Percentiles rank a stretch among this genome's conserved stretches.
Conservation (phyloP, 129 eudicot genomes). For the Arctium minus region DNA sequence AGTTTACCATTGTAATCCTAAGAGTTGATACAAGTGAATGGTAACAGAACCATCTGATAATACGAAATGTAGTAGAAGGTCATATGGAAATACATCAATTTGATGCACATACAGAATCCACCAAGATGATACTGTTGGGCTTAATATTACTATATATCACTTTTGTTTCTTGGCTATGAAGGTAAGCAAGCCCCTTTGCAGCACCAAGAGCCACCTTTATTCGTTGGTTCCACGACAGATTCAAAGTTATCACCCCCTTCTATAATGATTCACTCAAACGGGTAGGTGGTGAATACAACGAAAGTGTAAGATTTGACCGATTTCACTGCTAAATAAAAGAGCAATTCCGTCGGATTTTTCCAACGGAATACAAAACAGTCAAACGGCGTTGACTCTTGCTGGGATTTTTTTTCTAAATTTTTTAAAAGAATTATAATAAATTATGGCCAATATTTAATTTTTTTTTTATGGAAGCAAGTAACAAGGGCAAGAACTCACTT, state of each 20-base stretch:
- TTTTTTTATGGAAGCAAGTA: not conserved
- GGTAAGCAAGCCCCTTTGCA: too few relatives aligned
- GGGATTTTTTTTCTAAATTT: too few relatives aligned
- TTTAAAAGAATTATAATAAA: too few relatives aligned
- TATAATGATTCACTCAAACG: not conserved
- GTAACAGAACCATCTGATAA: not conserved
- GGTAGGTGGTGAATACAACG: not conserved
- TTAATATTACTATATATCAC: not conserved
- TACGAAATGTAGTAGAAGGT: not conserved
- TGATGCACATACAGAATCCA: slow-evolving; percentile 1
- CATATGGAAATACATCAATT: not conserved
- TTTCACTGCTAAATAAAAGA: too few relatives aligned
- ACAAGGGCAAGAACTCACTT: not conserved
- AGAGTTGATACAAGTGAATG: not conserved
- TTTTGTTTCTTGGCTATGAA: too few relatives aligned
- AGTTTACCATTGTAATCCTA: slow-evolving; percentile 9
- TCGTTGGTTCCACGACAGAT: not conserved
- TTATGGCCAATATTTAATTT: too few relatives aligned
- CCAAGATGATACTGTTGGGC: not conserved
- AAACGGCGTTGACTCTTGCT: too few relatives aligned
- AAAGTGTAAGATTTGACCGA: too few relatives aligned
- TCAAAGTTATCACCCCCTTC: not conserved
- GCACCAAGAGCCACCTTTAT: too few relatives aligned
- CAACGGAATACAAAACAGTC: too few relatives aligned
- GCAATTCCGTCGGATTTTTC: too few relatives aligned